phyloP scores from a whole-genome alignment of 305 asterid genomes.

The Fraxinus ornus region DNA sequence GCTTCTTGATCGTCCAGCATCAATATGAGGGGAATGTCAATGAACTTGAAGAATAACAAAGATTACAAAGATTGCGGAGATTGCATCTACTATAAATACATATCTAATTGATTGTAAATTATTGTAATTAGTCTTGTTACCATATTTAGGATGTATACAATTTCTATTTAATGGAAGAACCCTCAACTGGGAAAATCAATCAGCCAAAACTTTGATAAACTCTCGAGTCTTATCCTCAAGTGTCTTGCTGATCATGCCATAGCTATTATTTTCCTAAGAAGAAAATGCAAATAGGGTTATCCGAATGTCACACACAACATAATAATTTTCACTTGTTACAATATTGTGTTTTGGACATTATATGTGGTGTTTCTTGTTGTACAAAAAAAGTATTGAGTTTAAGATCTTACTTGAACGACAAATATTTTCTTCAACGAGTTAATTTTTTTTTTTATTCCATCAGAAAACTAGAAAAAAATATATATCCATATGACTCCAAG shows the following conservation, averaged over 20 bases:
- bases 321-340: neutral
- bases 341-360: neutral
- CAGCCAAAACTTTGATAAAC: slow-evolving; percentile 12
- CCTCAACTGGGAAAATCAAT: no score
- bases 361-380: neutral
- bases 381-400: neutral
- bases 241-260: slow-evolving; percentile 43
- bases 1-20: no score
- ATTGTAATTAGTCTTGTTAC: no score
- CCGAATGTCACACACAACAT: neutral
- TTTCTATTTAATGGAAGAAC: no score
- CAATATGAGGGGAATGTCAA: no score
- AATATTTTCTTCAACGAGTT: neutral
- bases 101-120: no score
- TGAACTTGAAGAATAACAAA: no score
- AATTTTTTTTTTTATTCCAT: no score
- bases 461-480: no score
- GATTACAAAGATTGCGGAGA: no score
- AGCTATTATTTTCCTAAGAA: slow-evolving; percentile 31
- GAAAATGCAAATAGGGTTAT: neutral
- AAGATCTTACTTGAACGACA: neutral
- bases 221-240: slow-evolving; percentile 41
- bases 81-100: no score
- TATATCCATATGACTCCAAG: neutral
- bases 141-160: no score